Evolutionary conservation across 805 yeast species (phyloP).

Genomic region (Zygotorulaspora sp.): DNA sequence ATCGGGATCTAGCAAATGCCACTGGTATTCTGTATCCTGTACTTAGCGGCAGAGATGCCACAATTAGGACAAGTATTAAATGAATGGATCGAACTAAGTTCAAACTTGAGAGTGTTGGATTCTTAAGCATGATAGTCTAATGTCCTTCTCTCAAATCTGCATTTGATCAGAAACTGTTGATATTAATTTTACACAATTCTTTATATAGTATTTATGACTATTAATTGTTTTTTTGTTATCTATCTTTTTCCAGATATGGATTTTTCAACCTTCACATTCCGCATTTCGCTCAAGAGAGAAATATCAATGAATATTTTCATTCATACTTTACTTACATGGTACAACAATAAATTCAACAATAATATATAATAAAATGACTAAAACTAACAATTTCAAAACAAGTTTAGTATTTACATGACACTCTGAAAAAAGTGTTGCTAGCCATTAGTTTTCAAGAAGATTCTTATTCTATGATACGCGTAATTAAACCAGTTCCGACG

Average conservation of each 20-base stretch:
- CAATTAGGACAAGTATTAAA: background rate
- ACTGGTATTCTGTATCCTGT: background rate
- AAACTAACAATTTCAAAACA: background rate
- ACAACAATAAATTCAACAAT: constrained; percentile 3
- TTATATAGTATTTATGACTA: no score
- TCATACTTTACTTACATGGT: no score
- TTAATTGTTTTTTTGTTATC: no score
- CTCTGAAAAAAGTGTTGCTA: background rate
- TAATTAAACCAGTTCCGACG: constrained; percentile 97
- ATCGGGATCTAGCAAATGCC: background rate
- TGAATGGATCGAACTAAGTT: background rate
- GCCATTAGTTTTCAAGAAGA: background rate
- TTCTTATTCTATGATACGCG: constrained; percentile 68
- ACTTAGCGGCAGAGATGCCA: background rate
- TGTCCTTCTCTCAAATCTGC: no score
- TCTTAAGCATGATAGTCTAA: background rate
- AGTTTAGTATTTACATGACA: constrained; percentile 12
- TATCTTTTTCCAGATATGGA: no score
- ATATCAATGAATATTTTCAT: no score
- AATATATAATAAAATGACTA: constrained; percentile 6
- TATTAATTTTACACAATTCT: no score
- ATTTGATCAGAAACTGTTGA: no score
- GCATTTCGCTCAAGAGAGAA: no score
- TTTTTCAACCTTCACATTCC: no score
- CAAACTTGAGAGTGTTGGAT: background rate